phyloP scores from a whole-genome alignment of 2,329 filamentous ascomycete genomes.

The Colletotrichum spaethianum region DNA sequence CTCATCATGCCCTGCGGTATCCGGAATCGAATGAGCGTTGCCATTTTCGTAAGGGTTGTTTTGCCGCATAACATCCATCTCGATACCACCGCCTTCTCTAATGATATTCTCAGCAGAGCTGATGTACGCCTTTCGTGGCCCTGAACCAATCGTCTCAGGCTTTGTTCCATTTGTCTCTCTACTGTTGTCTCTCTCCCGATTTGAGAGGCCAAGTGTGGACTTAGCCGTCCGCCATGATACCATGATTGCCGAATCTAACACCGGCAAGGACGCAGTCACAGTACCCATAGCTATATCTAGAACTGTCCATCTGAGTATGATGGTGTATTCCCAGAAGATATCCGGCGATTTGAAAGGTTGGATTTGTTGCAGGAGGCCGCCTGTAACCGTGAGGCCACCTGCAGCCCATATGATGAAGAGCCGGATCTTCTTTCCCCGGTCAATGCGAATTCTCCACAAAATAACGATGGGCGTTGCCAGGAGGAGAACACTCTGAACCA shows the following conservation, averaged over 20 bases:
- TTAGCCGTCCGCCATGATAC: slow-evolving; percentile 35
- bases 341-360: slow-evolving; percentile 24
- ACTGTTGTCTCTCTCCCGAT: slow-evolving; percentile 11
- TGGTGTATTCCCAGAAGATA: slow-evolving; percentile 43
- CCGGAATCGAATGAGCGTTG: not conserved
- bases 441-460: slow-evolving; percentile 50
- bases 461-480: slow-evolving; percentile 50
- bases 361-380: slow-evolving; percentile 46
- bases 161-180: slow-evolving; percentile 8
- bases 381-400: slow-evolving; percentile 47
- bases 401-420: slow-evolving; percentile 49
- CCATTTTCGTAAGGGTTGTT: not conserved
- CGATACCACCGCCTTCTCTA: slow-evolving; percentile 16
- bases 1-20: slow-evolving; percentile 9
- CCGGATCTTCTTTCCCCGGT: slow-evolving; percentile 44
- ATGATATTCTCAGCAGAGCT: slow-evolving; percentile 30
- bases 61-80: slow-evolving; percentile 24
- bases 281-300: slow-evolving; percentile 49
- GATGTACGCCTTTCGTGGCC: slow-evolving; percentile 4
- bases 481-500: slow-evolving; percentile 49
- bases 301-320: slow-evolving; percentile 45
- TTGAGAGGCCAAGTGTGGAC: slow-evolving; percentile 17
- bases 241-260: slow-evolving; percentile 45
- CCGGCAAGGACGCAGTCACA: slow-evolving; percentile 48
- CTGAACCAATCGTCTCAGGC: slow-evolving; percentile 13